These are phyloP conservation scores for Pyrrhoderma lamaoense DNA, from an alignment of 1,284 basidiomycete genomes.

Conservation along the genomic window DNA sequence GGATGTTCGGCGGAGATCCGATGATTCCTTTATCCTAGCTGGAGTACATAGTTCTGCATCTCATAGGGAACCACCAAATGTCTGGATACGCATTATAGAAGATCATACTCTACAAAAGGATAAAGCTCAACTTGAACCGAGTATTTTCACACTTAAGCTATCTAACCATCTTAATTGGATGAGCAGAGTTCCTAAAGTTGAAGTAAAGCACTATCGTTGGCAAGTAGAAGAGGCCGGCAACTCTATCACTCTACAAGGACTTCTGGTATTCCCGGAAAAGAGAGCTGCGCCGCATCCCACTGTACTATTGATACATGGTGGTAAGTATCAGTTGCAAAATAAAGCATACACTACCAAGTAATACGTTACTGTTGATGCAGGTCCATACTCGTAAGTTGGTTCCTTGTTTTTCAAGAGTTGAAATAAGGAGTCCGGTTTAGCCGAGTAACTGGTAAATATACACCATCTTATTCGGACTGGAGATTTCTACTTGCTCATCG, in stretches of 20 bases:
- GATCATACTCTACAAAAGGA: neutral
- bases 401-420: neutral
- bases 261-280: too few relatives aligned
- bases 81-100: conserved; percentile 17
- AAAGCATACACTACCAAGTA: too few relatives aligned
- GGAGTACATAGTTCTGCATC: conserved; percentile 17
- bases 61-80: conserved; percentile 14
- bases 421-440: neutral
- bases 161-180: conserved; percentile 20
- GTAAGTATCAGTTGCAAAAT: conserved; percentile 10
- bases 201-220: conserved; percentile 14
- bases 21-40: conserved; percentile 16
- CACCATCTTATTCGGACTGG: conserved; percentile 10
- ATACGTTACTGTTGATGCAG: too few relatives aligned
- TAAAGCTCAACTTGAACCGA: too few relatives aligned
- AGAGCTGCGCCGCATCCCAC: conserved; percentile 12
- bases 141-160: conserved; percentile 15
- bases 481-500: conserved; percentile 13
- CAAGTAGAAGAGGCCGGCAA: conserved; percentile 16
- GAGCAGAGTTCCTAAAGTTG: neutral
- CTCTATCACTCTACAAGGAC: conserved; percentile 6
- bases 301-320: conserved; percentile 19
- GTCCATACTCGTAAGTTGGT: conserved; percentile 7
- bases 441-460: conserved; percentile 7
- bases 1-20: conserved; percentile 15